Base-by-base conservation (phyloP, 2,329 filamentous ascomycete species). In the Diaporthe citriasiana region DNA sequence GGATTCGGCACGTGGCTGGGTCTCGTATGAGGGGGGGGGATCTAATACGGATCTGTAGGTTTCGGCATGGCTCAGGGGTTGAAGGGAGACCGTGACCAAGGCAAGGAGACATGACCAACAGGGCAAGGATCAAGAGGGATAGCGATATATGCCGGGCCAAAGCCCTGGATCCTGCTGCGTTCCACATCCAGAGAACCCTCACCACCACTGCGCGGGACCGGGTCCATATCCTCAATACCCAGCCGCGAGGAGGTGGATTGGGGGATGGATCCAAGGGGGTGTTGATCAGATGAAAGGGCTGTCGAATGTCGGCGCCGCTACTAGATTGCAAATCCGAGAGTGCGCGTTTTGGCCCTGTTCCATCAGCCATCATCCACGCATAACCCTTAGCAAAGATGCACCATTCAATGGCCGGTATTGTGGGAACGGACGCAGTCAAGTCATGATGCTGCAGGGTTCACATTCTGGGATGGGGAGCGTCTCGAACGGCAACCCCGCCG, bases 21-120 rank as follows among this genome's bases (percentile, higher is more conserved):
- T 38, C 27, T 68, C 59, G 65, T 75, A 71, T 56, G 71, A 53
- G 55, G 68, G 55, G 55, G 68, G 55, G 72, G 69, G 47, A 57
- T 42, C 45, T 55, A 74, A 72, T 75, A 72, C 63, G 63, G 63
- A 68, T 68, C 63, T 68, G 63, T 68, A 72, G 60, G 66, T 74
- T 74, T 75, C 69, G 74, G 69, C 74, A 74, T 75, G 74, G 74
- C 74, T 75, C 74, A 75, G 74, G 74, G 74, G 71, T 75, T 50
- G 55, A 69, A 74, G 27, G 72, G 68, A 65, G 55, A 57, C 72
- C 69, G 47, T 69, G 60, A 66, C 42, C 35, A 50, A 69, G 63
- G 63, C 63, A 51, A 45, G 72, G 71, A 65, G 74, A 63, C 68
- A 60, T 73, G 71, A 66, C 42, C 27, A 40, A 45, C 71, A 60